Evolutionary conservation across 345 rosid genomes (phyloP), one percentile per base, ranked within the genome.

Genomic region (Microcos paniculata): DNA sequence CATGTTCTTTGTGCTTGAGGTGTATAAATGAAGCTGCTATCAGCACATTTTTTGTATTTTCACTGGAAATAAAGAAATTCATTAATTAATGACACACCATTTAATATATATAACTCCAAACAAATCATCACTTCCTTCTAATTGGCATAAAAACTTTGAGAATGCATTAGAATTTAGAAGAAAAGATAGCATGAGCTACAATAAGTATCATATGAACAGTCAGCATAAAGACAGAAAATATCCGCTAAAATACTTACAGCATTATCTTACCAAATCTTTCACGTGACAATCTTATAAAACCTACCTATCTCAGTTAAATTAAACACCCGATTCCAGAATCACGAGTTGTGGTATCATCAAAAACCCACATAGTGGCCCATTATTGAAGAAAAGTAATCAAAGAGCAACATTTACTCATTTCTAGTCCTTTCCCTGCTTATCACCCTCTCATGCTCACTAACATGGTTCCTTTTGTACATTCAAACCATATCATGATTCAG

Each of bases 21-120:
- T 92, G 97, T 84, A 94, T 86, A 82, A 81, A 85, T 72, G 96
- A 92, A 80, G 96, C 93, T 21, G 91, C 85, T 81, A 92, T 77
- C 71, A 94, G 87, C 75, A 90, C 90, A 80, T 85, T 85, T 78
- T 88, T 94, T 30, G 98, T 94, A 81, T 79, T 84, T 85, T 90
- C 94, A 68, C 98, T 94, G 89, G 84, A 72, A 62, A 48, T 26
- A 51, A 63, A 57, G 70, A 61, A 75, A 31, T 73, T 23, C 78
- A 55, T 52, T 59, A 53, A 63, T 80, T 69, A 76, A 42, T 59
- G 24, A 62, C 2, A 3, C 42, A 13, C 24, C 62, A 70, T 26
- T 71, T 3, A 58, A 49, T 19, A 70, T 33, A 49, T 55, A 72
- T 43, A 56, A 40, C 24, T 57, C 26, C 45, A 31, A 52, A 56